These are phyloP conservation scores for Penicillium macrosclerotiorum DNA, from an alignment of 495 filamentous ascomycete genomes.

Conservation along the genomic window DNA sequence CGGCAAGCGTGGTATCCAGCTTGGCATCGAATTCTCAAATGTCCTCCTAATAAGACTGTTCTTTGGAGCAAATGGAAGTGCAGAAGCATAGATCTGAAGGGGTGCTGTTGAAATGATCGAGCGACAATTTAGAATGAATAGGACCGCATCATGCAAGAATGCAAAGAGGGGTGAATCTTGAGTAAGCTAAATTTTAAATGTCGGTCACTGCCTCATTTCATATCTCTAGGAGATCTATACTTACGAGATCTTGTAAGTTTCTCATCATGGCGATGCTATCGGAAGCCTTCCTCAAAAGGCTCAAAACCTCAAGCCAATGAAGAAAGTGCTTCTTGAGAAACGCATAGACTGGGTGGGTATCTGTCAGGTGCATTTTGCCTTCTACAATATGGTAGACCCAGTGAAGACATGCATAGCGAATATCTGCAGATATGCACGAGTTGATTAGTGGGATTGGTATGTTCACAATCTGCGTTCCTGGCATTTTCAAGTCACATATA, in stretches of 20 bases:
- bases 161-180: too few species aligned
- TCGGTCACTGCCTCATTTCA: too few species aligned
- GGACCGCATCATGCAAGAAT: background rate
- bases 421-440: background rate
- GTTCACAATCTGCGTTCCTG: background rate
- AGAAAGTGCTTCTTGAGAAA: conserved; percentile 25
- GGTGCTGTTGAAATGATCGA: background rate
- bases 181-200: too few species aligned
- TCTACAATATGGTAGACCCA: background rate
- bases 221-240: too few species aligned
- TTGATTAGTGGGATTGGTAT: background rate
- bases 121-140: background rate
- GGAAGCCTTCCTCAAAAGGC: conserved; percentile 9
- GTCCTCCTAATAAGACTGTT: background rate
- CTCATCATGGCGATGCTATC: background rate
- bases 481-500: background rate
- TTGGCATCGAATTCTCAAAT: background rate
- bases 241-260: background rate
- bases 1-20: background rate
- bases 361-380: background rate
- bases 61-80: background rate
- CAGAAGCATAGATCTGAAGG: background rate
- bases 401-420: background rate
- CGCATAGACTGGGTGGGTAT: conserved; percentile 5
- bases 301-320: conserved; percentile 31